A percentile compares a stretch with the other conserved stretches of the same genome.
phyloP scores from a whole-genome alignment of 2,329 filamentous ascomycete genomes.

The Claviceps purpurea region DNA sequence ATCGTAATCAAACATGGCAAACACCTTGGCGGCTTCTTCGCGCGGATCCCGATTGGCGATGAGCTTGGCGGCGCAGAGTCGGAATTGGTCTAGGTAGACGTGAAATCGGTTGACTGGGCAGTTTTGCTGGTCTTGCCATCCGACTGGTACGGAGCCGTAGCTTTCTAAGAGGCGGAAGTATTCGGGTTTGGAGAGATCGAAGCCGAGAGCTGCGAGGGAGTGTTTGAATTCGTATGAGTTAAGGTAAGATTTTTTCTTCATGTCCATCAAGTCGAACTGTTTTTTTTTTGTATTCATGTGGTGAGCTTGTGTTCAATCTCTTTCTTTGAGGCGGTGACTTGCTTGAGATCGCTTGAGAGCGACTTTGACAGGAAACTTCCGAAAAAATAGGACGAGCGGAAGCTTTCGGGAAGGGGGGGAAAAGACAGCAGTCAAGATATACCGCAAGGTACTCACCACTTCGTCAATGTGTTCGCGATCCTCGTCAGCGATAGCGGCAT shows the following conservation, averaged over 20 bases:
- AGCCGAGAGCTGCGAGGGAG: constrained; percentile 87
- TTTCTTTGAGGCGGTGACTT: neutral
- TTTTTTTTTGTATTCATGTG: neutral
- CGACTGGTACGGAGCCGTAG: constrained; percentile 61
- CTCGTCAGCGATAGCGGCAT: constrained; percentile 57
- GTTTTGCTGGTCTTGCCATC: constrained; percentile 34
- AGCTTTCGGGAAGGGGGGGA: neutral
- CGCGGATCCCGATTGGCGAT: constrained; percentile 73
- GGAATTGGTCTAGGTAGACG: constrained; percentile 42
- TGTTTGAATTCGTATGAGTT: constrained; percentile 98
- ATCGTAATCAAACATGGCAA: constrained; percentile 84
- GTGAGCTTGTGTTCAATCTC: neutral
- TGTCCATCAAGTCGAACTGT: constrained; percentile 88
- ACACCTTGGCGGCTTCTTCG: constrained; percentile 84
- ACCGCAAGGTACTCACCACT: constrained; percentile 49
- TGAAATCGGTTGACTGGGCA: constrained; percentile 31
- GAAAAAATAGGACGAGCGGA: neutral
- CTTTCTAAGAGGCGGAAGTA: constrained; percentile 68
- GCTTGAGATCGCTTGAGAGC: neutral
- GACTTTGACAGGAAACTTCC: constrained; percentile 8
- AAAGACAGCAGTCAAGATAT: neutral
- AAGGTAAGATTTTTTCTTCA: constrained; percentile 85
- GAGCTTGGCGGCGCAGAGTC: constrained; percentile 63
- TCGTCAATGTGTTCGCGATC: constrained; percentile 89
- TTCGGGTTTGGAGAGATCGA: constrained; percentile 77